phyloP scores from a whole-genome alignment of 2,329 filamentous ascomycete genomes.

The Aspergillus eucalypticola region DNA sequence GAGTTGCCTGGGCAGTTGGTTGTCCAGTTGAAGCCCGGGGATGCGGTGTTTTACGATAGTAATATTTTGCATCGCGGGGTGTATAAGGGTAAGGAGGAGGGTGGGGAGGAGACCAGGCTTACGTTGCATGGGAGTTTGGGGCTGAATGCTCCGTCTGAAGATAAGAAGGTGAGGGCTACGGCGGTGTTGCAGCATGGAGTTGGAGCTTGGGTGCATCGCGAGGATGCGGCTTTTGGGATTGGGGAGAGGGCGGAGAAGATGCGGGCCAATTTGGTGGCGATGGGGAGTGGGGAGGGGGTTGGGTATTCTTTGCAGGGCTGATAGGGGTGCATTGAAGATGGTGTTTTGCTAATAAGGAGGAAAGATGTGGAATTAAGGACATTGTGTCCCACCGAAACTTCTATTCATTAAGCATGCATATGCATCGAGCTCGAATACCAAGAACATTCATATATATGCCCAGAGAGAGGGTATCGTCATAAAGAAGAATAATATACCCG shows the following conservation, averaged over 20 bases:
- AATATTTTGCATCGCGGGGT: constrained; percentile 67
- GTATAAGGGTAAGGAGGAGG: constrained; percentile 42
- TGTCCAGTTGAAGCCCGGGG: constrained; percentile 69
- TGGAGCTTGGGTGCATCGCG: constrained; percentile 45
- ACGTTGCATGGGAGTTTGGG: constrained; percentile 49
- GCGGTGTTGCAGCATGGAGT: constrained; percentile 51
- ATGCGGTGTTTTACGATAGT: constrained; percentile 86
- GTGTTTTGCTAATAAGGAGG: background rate
- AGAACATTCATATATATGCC: background rate
- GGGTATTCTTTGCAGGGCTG: constrained; percentile 47
- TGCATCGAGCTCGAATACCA: background rate
- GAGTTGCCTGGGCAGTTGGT: constrained; percentile 63
- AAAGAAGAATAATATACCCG: background rate
- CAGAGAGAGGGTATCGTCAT: background rate
- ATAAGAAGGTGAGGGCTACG: constrained; percentile 43
- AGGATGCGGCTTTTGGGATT: constrained; percentile 43
- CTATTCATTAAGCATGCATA: background rate
- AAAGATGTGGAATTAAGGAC: background rate
- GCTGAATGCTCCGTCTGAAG: constrained; percentile 31
- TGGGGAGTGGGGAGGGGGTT: constrained; percentile 48
- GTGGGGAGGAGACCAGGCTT: constrained; percentile 40
- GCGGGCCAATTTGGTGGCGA: constrained; percentile 46
- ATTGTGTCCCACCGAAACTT: background rate
- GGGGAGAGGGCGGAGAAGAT: constrained; percentile 45
- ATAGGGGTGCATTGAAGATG: background rate